A percentile compares a stretch with the other conserved stretches of the same genome.
Conservation (phyloP, 805 yeast genomes). For the Zygoascus bituminiphila region DNA sequence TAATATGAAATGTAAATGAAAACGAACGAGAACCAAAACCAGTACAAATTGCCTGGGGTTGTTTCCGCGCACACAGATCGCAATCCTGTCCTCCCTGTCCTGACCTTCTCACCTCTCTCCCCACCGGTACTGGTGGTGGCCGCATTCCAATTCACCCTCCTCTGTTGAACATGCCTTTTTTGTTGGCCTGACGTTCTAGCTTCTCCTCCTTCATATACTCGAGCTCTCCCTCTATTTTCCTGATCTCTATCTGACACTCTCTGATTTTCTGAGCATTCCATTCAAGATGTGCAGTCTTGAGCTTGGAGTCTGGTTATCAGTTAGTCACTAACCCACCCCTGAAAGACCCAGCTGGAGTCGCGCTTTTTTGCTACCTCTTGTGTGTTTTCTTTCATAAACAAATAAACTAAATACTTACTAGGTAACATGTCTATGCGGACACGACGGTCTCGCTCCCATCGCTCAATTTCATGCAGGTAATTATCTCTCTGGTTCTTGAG, state of each 20-base stretch:
- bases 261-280: conserved; percentile 1
- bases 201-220: conserved; percentile 2
- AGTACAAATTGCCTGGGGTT: no score
- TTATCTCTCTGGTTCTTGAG: conserved; percentile 4
- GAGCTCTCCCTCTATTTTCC: not conserved
- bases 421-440: conserved; percentile 3
- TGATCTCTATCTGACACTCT: not conserved
- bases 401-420: not conserved
- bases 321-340: not conserved
- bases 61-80: no score
- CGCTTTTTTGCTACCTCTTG: not conserved
- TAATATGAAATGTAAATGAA: no score
- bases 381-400: not conserved
- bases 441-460: not conserved
- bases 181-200: not conserved
- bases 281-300: conserved; percentile 1
- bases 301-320: not conserved
- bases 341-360: no score
- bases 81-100: no score
- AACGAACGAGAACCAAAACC: no score
- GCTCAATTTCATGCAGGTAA: conserved; percentile 5
- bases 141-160: no score
- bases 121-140: not conserved
- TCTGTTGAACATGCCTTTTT: conserved; percentile 1
- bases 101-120: no score